These are phyloP conservation scores for Medakamo hakoo DNA, from an alignment of 139 green algal genomes.

Conservation along the genomic window DNA sequence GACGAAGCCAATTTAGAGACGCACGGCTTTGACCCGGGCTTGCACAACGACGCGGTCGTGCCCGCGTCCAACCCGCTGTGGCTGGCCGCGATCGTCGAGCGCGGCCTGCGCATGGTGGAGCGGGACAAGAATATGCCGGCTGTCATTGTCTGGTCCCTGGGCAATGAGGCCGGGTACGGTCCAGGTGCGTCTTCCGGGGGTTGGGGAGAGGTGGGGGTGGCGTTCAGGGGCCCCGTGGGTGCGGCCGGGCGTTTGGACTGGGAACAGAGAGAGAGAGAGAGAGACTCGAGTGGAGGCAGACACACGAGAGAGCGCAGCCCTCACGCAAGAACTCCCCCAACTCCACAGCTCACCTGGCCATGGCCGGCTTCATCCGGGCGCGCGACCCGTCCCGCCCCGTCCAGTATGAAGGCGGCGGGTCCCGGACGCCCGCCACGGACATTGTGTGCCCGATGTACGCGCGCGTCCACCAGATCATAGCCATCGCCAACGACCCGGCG, in stretches of 20 bases:
- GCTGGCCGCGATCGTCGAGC: constrained; percentile 55
- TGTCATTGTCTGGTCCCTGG: constrained; percentile 87
- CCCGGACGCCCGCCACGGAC: constrained; percentile 68
- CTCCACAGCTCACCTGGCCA: constrained; percentile 35
- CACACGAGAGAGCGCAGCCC: background rate
- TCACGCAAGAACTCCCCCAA: background rate
- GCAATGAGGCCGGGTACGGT: constrained; percentile 86
- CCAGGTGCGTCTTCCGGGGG: background rate
- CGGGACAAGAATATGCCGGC: constrained; percentile 76
- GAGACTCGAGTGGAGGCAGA: no score
- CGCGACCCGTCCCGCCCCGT: constrained; percentile 33
- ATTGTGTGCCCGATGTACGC: constrained; percentile 96
- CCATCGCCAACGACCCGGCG: constrained; percentile 8
- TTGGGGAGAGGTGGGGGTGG: background rate
- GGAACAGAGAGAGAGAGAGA: no score
- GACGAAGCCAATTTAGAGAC: constrained; percentile 97
- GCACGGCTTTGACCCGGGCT: constrained; percentile 81
- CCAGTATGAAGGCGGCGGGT: constrained; percentile 64
- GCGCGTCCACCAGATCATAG: constrained; percentile 30
- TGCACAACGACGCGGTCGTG: constrained; percentile 46
- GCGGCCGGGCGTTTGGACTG: background rate
- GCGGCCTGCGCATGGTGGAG: constrained; percentile 57
- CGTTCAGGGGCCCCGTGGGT: background rate
- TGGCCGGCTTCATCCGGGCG: constrained; percentile 32
- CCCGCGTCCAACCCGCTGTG: constrained; percentile 48